Evolutionary conservation across 495 filamentous ascomycete species (phyloP).

Genomic region (Penicillium simplicissimum): DNA sequence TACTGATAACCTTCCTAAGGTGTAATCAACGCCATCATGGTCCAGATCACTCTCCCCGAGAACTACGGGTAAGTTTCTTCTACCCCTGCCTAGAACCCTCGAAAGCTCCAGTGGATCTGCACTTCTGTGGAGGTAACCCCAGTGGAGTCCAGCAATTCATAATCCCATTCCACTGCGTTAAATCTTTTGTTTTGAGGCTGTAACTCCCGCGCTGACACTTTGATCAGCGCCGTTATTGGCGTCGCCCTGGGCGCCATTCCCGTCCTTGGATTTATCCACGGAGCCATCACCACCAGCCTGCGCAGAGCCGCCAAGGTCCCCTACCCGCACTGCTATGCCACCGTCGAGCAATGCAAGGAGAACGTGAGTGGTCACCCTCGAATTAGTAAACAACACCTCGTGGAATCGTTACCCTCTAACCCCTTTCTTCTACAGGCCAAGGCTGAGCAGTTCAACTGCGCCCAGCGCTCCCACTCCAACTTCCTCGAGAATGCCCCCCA

Average conservation of each 20-base stretch:
- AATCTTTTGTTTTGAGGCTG: not conserved
- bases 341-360: conserved; percentile 51
- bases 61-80: conserved; percentile 50
- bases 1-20: not conserved
- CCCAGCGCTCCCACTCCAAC: conserved; percentile 72
- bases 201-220: conserved; percentile 2
- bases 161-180: too few relatives aligned
- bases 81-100: not conserved
- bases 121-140: not conserved
- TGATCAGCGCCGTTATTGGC: conserved; percentile 56
- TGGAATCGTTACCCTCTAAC: not conserved
- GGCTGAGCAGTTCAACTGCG: conserved; percentile 60
- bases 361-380: conserved; percentile 47
- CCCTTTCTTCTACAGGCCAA: conserved; percentile 29
- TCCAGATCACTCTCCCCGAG: conserved; percentile 44
- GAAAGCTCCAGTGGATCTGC: too few relatives aligned
- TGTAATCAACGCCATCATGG: conserved; percentile 29
- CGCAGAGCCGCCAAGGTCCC: conserved; percentile 58
- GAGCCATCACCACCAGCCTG: conserved; percentile 37
- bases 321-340: conserved; percentile 67
- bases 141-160: not conserved
- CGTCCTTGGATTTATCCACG: conserved; percentile 62
- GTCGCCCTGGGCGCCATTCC: conserved; percentile 55
- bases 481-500: conserved; percentile 65
- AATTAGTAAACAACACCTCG: not conserved